Evolutionary conservation across 2,329 filamentous ascomycete genomes (phyloP), one percentile per base, ranked within the genome.

Genomic region (Parascedosporium putredinis): DNA sequence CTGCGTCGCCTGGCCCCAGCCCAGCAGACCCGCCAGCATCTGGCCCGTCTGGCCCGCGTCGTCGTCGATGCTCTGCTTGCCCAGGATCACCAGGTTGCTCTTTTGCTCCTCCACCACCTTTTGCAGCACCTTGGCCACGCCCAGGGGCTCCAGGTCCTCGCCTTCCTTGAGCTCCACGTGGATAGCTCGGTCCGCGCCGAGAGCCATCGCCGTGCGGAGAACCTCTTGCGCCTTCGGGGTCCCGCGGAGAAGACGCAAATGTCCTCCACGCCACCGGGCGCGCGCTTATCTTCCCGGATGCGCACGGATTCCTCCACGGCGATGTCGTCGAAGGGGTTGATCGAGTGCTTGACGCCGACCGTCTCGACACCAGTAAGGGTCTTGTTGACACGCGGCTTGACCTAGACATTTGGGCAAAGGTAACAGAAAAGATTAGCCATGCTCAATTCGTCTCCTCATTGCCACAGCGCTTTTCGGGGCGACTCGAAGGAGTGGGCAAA

Each of bases 251-350:
- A 81, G 59, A 88, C 86, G 64, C 93, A 83, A 63, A 98, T 97
- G 66, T 96, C 89, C 58, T 89, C 84, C 54, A 98, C 90, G 60
- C 84, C 83, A 55, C 78, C 74, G 16, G 81, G 77, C 16, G 81
- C 80, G 50, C 70, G 67, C 67, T 87, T 86, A 74, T 87, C 86
- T 68, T 97, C 91, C 67, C 93, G 90, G 64, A 98, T 85, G 36
- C 88, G 88, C 47, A 96, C 87, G 47, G 90, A 88, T 73, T 97
- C 93, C 72, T 98, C 93, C 67, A 98, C 83, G 40, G 89, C 94
- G 62, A 98, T 86, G 69, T 98, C 93, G 75, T 98, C 93, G 71
- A 98, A 98, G 18, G 93, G 93, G 76, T 97, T 98, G 81, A 98
- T 91, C 65, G 84, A 90, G 78, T 97, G 91, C 72, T 97, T 97